These are phyloP conservation scores for Triticum aestivum DNA, from an alignment of 176 grass and related monocot genomes.

Conservation along the genomic window DNA sequence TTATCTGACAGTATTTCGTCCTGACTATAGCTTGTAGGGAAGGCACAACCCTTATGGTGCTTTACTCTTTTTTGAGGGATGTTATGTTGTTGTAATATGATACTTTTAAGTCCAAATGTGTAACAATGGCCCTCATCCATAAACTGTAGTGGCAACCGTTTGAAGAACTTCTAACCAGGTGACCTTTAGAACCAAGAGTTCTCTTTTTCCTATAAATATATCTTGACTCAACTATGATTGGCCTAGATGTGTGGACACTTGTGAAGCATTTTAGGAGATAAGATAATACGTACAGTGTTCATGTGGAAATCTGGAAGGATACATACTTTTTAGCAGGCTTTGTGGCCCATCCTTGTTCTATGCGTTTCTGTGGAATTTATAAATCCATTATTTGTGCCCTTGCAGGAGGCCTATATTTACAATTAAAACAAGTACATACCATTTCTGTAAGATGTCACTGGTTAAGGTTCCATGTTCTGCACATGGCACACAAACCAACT, in stretches of 20 bases:
- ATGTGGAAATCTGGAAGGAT: not conserved
- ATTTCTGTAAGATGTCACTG: slow-evolving; percentile 95
- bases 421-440: slow-evolving; percentile 71
- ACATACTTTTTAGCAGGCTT: not conserved
- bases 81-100: not conserved
- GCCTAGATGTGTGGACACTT: not conserved
- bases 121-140: not conserved
- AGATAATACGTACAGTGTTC: not conserved
- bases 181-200: not conserved
- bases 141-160: not conserved
- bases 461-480: slow-evolving; percentile 47
- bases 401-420: slow-evolving; percentile 71
- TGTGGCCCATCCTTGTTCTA: slow-evolving; percentile 2
- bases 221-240: not conserved
- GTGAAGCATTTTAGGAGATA: not conserved
- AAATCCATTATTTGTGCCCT: slow-evolving; percentile 18
- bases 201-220: not conserved
- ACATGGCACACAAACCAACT: slow-evolving; percentile 13
- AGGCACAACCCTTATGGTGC: not conserved
- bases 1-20: not conserved
- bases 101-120: not conserved
- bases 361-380: slow-evolving; percentile 6
- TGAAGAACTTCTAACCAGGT: not conserved
- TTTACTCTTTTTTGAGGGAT: not conserved
- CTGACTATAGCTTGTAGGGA: slow-evolving; percentile 3